phyloP scores from a whole-genome alignment of 768 basidiomycete species.

The Sporobolomyces roseus region DNA sequence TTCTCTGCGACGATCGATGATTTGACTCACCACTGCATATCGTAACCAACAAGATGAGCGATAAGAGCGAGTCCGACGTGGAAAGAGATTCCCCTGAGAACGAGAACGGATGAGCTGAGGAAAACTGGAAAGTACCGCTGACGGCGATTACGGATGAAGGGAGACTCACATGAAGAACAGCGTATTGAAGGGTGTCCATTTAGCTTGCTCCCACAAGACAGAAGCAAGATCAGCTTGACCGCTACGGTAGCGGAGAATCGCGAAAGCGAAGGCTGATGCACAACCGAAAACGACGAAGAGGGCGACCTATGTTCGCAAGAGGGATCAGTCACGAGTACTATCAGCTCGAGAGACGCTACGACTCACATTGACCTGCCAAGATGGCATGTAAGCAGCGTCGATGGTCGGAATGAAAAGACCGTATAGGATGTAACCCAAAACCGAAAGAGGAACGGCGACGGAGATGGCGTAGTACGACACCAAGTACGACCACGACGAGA shows the following conservation, averaged over 20 bases:
- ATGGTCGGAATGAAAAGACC: slow-evolving; percentile 22
- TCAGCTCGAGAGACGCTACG: neutral
- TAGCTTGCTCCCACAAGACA: slow-evolving; percentile 10
- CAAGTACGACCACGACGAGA: slow-evolving; percentile 58
- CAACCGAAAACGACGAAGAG: slow-evolving; percentile 31
- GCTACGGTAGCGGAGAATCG: slow-evolving; percentile 15
- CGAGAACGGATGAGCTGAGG: slow-evolving; percentile 70
- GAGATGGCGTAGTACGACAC: slow-evolving; percentile 47
- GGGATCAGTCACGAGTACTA: neutral
- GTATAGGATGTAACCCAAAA: slow-evolving; percentile 8
- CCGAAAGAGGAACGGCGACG: slow-evolving; percentile 26
- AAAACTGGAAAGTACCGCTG: neutral
- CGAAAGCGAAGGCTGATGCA: slow-evolving; percentile 26
- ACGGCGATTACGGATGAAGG: neutral
- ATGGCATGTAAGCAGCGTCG: slow-evolving; percentile 25
- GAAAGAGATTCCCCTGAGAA: slow-evolving; percentile 70
- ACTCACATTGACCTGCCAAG: slow-evolving; percentile 35
- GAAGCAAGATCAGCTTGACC: slow-evolving; percentile 1
- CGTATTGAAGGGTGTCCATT: too few relatives aligned
- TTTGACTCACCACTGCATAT: slow-evolving; percentile 62
- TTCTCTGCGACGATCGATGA: too few relatives aligned
- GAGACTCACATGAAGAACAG: too few relatives aligned
- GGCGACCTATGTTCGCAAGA: slow-evolving; percentile 4
- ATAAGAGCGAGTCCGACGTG: slow-evolving; percentile 62
- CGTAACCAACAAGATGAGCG: slow-evolving; percentile 60